These are phyloP conservation scores for Penicillium desertorum DNA, from an alignment of 495 filamentous ascomycete species.

Conservation along the genomic window DNA sequence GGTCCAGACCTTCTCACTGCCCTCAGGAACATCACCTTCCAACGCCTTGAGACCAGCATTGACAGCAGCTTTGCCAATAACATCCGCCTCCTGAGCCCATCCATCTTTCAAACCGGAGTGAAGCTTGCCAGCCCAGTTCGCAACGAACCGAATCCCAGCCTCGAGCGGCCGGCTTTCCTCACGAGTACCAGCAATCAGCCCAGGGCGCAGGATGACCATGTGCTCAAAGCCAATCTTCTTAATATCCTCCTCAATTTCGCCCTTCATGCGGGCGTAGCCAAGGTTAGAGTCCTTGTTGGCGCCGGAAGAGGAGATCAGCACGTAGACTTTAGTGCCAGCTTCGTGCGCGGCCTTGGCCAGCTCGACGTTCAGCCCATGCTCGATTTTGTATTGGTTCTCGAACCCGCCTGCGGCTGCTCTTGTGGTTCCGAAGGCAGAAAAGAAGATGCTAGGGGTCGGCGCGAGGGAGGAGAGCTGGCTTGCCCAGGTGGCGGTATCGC, in stretches of 20 bases:
- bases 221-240: constrained; percentile 69
- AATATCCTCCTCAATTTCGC: constrained; percentile 74
- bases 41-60: constrained; percentile 48
- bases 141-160: constrained; percentile 46
- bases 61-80: constrained; percentile 74
- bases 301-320: constrained; percentile 62
- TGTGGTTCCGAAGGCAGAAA: constrained; percentile 69
- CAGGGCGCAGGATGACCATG: constrained; percentile 72
- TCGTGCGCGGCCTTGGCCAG: constrained; percentile 64
- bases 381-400: constrained; percentile 72
- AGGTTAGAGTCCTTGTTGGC: constrained; percentile 47
- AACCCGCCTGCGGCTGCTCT: constrained; percentile 63
- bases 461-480: constrained; percentile 49
- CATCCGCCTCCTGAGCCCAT: constrained; percentile 72
- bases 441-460: constrained; percentile 58
- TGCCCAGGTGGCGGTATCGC: constrained; percentile 57
- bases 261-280: constrained; percentile 73
- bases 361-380: constrained; percentile 71
- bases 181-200: constrained; percentile 68
- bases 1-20: constrained; percentile 47
- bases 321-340: constrained; percentile 63
- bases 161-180: constrained; percentile 56
- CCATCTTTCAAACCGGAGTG: constrained; percentile 58
- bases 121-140: constrained; percentile 51
- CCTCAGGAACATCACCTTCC: constrained; percentile 45